Percentiles rank a stretch among this genome's conserved stretches.
phyloP scores from a whole-genome alignment of 1,139 yeast genomes.

The Blastobotrys illinoisensis region DNA sequence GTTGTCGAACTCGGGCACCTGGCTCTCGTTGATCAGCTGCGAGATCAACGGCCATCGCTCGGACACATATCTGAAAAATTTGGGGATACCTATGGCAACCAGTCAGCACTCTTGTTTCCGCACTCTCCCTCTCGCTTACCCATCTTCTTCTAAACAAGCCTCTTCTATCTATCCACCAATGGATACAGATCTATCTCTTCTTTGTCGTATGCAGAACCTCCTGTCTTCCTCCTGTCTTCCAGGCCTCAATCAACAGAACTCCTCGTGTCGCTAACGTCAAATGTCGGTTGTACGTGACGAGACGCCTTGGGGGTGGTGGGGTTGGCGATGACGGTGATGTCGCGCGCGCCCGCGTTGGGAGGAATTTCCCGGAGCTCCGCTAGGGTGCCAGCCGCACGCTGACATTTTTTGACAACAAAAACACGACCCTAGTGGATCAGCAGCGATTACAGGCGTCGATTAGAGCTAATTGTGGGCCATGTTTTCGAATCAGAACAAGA shows the following conservation, averaged over 20 bases:
- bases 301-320: neutral
- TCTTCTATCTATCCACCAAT: neutral
- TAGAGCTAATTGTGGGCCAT: neutral
- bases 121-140: no score
- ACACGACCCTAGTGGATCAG: neutral
- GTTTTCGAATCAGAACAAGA: constrained; percentile 1
- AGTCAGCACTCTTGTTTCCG: constrained; percentile 2
- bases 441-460: neutral
- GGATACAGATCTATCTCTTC: neutral
- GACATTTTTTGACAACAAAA: constrained; percentile 1
- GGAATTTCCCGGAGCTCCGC: neutral
- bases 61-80: constrained; percentile 91
- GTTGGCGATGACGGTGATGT: neutral
- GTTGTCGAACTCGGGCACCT: constrained; percentile 92
- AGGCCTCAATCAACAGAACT: neutral
- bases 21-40: constrained; percentile 76
- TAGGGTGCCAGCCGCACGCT: neutral
- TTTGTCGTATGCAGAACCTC: neutral
- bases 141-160: neutral
- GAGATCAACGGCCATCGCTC: constrained; percentile 99
- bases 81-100: constrained; percentile 68
- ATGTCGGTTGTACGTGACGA: neutral
- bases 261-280: neutral
- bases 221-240: neutral
- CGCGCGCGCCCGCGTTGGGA: neutral